Percentiles rank a stretch among this genome's conserved stretches.
Conservation (phyloP, 2,329 filamentous ascomycete genomes). For the Penicillium concentricum region DNA sequence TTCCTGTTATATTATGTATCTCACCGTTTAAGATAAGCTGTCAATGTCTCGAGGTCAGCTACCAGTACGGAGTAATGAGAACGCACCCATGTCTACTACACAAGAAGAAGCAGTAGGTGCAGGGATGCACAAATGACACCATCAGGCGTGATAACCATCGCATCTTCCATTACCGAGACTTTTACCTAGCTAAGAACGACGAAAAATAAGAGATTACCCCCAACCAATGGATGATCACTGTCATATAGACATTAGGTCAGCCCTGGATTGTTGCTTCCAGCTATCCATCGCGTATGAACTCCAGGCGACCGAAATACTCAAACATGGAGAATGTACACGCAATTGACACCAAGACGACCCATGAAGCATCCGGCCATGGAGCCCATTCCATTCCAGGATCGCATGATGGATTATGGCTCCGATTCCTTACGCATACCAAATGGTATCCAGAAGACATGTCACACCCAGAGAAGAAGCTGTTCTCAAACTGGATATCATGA, state of each 20-base stretch:
- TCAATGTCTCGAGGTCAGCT: not conserved
- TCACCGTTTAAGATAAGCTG: not conserved
- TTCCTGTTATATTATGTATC: not conserved
- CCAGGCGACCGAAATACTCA: not conserved
- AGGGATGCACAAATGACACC: not conserved
- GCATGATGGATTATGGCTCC: slow-evolving; percentile 13
- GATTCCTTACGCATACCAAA: slow-evolving; percentile 8
- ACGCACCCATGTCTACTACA: not conserved
- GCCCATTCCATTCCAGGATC: not conserved
- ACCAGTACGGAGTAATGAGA: no score
- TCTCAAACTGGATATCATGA: slow-evolving; percentile 50
- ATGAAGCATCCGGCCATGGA: not conserved
- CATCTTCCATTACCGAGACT: slow-evolving; percentile 1
- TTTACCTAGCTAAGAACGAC: not conserved
- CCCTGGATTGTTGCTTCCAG: not conserved
- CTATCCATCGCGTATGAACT: not conserved
- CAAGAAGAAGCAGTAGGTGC: not conserved
- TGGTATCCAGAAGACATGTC: slow-evolving; percentile 19
- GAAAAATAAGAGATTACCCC: not conserved
- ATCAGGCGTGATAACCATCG: slow-evolving; percentile 6
- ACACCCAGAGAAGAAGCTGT: slow-evolving; percentile 44
- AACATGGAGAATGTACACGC: not conserved
- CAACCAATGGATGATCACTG: not conserved
- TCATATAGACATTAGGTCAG: not conserved
- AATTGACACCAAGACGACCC: not conserved